These are phyloP conservation scores for Capsella bursapastoris DNA, from an alignment of 345 rosid species.

Conservation along the genomic window DNA sequence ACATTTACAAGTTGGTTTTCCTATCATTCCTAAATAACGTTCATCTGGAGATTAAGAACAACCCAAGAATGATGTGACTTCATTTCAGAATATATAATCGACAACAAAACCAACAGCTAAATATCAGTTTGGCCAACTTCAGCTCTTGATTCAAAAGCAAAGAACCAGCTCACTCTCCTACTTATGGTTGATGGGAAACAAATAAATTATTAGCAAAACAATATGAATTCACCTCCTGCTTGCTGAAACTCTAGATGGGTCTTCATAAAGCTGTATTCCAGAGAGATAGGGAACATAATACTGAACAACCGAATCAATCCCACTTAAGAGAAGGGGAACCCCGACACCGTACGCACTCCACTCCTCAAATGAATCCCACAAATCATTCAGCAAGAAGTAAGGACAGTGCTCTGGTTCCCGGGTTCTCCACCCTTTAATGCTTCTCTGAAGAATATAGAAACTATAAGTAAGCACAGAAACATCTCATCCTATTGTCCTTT, in stretches of 20 bases:
- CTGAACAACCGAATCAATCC: slow-evolving; percentile 69
- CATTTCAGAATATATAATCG: not conserved
- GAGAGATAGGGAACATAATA: slow-evolving; percentile 89
- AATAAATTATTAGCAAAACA: not conserved
- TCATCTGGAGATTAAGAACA: slow-evolving; percentile 1
- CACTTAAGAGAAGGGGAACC: slow-evolving; percentile 73
- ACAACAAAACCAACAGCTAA: not conserved
- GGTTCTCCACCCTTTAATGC: slow-evolving; percentile 56
- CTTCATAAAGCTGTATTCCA: slow-evolving; percentile 80
- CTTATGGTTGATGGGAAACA: not conserved
- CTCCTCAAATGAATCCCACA: slow-evolving; percentile 84
- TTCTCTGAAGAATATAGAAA: slow-evolving; percentile 44
- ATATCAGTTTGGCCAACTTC: not conserved
- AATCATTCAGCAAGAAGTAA: slow-evolving; percentile 67
- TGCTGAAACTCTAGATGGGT: slow-evolving; percentile 38
- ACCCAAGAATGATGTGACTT: not conserved
- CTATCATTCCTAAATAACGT: not conserved
- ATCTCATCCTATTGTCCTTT: not conserved
- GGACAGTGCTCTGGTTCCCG: slow-evolving; percentile 53
- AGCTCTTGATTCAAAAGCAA: not conserved
- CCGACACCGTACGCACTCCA: slow-evolving; percentile 93
- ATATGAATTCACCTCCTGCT: slow-evolving; percentile 37
- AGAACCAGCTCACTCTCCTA: not conserved
- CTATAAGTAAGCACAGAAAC: not conserved
- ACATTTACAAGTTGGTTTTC: not conserved